Evolutionary conservation across 352 stramenopile species (phyloP), one percentile per base, ranked within the genome.

Genomic region (Phytopythium mirpurense): DNA sequence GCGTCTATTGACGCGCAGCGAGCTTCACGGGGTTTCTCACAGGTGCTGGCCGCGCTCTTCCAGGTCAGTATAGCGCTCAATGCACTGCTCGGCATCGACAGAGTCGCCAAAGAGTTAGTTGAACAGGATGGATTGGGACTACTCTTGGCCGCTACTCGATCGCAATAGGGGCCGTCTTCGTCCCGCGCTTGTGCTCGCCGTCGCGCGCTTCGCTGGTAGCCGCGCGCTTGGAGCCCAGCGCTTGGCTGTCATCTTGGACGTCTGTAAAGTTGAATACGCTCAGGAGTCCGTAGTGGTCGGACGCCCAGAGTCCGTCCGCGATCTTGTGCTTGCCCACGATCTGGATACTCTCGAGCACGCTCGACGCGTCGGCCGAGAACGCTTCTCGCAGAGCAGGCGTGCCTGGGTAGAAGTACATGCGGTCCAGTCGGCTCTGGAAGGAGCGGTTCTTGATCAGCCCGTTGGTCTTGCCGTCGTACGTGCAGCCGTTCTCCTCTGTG

Each of bases 401-500:
- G 2, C 61, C 60, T 0, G 70, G 54, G 51, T 81, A 86, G 27
- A 82, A 88, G 56, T 88, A 90, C 54, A 89, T 85, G 24, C 81
- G 78, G 40, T 92, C 81, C 23, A 92, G 63, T 14, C 81, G 81
- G 58, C 78, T 92, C 18, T 70, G 81, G 43, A 83, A 88, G 3
- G 74, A 64, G 34, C 60, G 66, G 60, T 75, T 88, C 34, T 63
- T 63, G 47, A 92, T 79, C 49, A 90, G 51, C 1, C 51, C 59
- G 43, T 92, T 92, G 8, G 54, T 59, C 32, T 70, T 70, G 19
- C 77, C 81, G 41, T 92, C 81, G 47, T 86, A 92, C 21, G 81
- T 92, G 59, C 69, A 79, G 0, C 81, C 81, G 19, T 92, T 92
- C 41, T 83, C 68, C 51, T 92, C 78, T 3, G 81, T 86, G 36